A percentile compares a stretch with the other conserved stretches of the same genome.
Conservation (phyloP, 1,284 basidiomycete genomes). For the Phaffia rhodozyma region DNA sequence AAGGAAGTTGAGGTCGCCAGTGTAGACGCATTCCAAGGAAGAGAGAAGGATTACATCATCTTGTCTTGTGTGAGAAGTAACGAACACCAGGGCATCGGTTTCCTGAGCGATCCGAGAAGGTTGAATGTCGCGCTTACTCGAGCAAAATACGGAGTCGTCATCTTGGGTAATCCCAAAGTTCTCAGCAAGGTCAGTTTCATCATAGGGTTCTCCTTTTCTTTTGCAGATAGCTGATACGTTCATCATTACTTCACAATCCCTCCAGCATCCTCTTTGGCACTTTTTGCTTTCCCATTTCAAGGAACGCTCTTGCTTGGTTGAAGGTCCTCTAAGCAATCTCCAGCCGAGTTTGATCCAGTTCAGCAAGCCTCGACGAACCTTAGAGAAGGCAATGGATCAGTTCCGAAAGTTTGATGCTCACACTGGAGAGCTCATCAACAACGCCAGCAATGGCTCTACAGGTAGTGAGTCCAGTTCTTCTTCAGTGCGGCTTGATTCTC, state of each 20-base stretch:
- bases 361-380: constrained; percentile 77
- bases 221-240: background rate
- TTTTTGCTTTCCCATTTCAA: constrained; percentile 98
- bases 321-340: constrained; percentile 90
- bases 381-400: constrained; percentile 75
- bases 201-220: background rate
- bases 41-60: constrained; percentile 99
- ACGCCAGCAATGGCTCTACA: background rate
- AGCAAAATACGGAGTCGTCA: constrained; percentile 95
- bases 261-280: constrained; percentile 93
- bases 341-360: constrained; percentile 99
- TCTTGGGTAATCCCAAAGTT: constrained; percentile 96
- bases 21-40: constrained; percentile 98
- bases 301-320: constrained; percentile 85
- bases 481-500: constrained; percentile 14
- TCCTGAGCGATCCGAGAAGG: constrained; percentile 93
- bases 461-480: background rate
- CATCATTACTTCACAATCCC: constrained; percentile 11
- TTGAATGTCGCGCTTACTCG: constrained; percentile 94
- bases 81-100: constrained; percentile 98
- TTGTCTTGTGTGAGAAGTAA: constrained; percentile 98
- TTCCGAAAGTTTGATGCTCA: constrained; percentile 67
- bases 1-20: constrained; percentile 98
- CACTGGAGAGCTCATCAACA: constrained; percentile 50
- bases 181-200: constrained; percentile 68